Evolutionary conservation across 352 stramenopile genomes (phyloP).

Genomic region (Globisporangium heterothallicum): DNA sequence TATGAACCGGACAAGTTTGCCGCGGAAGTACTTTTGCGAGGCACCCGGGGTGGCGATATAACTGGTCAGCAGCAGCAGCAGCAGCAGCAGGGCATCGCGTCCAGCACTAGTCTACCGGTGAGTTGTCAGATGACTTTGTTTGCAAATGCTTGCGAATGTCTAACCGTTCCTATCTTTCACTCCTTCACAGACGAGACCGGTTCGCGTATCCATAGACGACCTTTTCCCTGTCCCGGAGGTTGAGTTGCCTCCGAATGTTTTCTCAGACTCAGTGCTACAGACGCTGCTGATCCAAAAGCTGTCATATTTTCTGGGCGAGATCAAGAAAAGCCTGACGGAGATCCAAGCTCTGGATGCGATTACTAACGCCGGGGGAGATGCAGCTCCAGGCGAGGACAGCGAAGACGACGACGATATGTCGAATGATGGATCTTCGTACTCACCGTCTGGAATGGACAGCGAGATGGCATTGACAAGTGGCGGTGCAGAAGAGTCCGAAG

Average conservation of each 20-base stretch:
- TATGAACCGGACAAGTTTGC: constrained; percentile 81
- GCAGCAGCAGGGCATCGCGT: constrained; percentile 23
- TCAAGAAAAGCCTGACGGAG: constrained; percentile 64
- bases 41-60: constrained; percentile 32
- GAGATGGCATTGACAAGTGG: constrained; percentile 39
- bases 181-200: constrained; percentile 51
- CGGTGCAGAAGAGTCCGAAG: constrained; percentile 54
- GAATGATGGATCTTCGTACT: constrained; percentile 69
- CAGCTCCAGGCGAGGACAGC: constrained; percentile 41
- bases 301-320: constrained; percentile 70
- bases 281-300: constrained; percentile 67
- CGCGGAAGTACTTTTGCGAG: constrained; percentile 70
- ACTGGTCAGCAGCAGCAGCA: constrained; percentile 23
- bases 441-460: constrained; percentile 69
- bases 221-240: constrained; percentile 73
- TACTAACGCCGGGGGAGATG: constrained; percentile 27
- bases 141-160: too few relatives aligned
- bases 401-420: constrained; percentile 86
- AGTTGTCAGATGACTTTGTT: constrained; percentile 11
- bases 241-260: constrained; percentile 55
- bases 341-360: constrained; percentile 42
- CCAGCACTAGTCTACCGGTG: constrained; percentile 41
- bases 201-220: constrained; percentile 82
- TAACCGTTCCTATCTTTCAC: constrained; percentile 7
- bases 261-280: constrained; percentile 66